Percentiles rank a stretch among this genome's conserved stretches.
These are phyloP conservation scores for Filobasidium wieringae DNA, from an alignment of 768 basidiomycete species.

Conservation along the genomic window DNA sequence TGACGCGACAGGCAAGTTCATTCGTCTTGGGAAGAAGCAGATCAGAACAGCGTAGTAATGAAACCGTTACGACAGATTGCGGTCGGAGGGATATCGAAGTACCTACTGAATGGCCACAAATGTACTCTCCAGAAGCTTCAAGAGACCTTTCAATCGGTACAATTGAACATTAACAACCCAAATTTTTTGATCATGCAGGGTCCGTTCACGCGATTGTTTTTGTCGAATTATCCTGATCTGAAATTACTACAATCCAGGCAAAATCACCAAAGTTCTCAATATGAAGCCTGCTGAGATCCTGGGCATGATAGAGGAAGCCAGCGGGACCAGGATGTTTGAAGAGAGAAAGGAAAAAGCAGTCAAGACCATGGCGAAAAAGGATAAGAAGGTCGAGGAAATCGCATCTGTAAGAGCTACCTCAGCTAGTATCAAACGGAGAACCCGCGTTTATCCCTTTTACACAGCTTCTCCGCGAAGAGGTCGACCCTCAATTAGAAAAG, in stretches of 20 bases:
- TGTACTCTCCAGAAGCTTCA: conserved; percentile 72
- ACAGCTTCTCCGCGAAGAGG: conserved; percentile 68
- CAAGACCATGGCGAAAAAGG: conserved; percentile 93
- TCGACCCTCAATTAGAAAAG: conserved; percentile 84
- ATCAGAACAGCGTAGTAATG: not conserved
- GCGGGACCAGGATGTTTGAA: conserved; percentile 98
- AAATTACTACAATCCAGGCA: conserved; percentile 43
- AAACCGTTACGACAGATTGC: conserved; percentile 53
- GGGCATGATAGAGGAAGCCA: conserved; percentile 97
- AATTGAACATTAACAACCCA: conserved; percentile 98
- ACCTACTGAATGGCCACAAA: conserved; percentile 91
- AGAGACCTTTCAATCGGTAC: conserved; percentile 86
- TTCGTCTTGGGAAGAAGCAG: not conserved
- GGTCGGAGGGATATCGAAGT: conserved; percentile 85
- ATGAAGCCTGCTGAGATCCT: conserved; percentile 97
- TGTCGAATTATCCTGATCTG: not conserved
- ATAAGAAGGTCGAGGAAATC: conserved; percentile 86
- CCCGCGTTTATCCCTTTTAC: not conserved
- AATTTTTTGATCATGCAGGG: conserved; percentile 97
- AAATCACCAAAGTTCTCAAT: conserved; percentile 96
- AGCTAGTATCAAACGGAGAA: not conserved
- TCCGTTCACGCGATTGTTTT: not conserved
- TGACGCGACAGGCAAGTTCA: conserved; percentile 72
- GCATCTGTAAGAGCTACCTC: conserved; percentile 43
- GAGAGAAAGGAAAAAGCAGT: conserved; percentile 93